Conservation (phyloP, 106 monocot genomes). For the Triglochin maritima region DNA sequence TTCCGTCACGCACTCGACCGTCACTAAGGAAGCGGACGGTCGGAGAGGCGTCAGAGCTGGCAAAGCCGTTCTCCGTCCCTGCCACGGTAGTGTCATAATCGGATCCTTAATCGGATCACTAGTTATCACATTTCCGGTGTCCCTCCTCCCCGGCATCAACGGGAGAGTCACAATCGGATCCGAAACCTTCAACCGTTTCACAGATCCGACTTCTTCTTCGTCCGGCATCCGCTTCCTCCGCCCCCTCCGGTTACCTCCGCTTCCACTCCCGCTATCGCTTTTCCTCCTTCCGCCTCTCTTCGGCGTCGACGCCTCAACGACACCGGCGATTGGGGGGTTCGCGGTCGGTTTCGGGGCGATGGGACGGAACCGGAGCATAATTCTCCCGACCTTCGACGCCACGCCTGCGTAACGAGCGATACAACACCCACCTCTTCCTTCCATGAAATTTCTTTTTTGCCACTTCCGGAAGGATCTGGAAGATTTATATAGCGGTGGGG, state of each 20-base stretch:
- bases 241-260: not conserved
- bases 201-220: slow-evolving; percentile 12
- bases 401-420: slow-evolving; percentile 22
- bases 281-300: not conserved
- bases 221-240: slow-evolving; percentile 15
- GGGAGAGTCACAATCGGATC: slow-evolving; percentile 41
- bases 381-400: slow-evolving; percentile 46
- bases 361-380: slow-evolving; percentile 67
- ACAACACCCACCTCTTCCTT: slow-evolving; percentile 6
- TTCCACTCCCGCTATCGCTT: not conserved
- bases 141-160: slow-evolving; percentile 37
- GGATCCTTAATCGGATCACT: not conserved
- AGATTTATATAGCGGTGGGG: too few species aligned
- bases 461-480: too few species aligned
- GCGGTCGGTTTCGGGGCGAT: slow-evolving; percentile 72
- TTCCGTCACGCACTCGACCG: slow-evolving; percentile 54
- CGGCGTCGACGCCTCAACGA: not conserved
- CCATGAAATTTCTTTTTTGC: not conserved
- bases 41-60: slow-evolving; percentile 22
- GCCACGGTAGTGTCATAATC: not conserved
- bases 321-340: not conserved
- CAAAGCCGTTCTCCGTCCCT: not conserved
- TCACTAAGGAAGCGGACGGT: slow-evolving; percentile 34
- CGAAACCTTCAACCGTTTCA: not conserved
- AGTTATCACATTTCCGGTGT: not conserved